Base-by-base conservation (phyloP, 306 rosid genomes). In the Alnus glutinosa region DNA sequence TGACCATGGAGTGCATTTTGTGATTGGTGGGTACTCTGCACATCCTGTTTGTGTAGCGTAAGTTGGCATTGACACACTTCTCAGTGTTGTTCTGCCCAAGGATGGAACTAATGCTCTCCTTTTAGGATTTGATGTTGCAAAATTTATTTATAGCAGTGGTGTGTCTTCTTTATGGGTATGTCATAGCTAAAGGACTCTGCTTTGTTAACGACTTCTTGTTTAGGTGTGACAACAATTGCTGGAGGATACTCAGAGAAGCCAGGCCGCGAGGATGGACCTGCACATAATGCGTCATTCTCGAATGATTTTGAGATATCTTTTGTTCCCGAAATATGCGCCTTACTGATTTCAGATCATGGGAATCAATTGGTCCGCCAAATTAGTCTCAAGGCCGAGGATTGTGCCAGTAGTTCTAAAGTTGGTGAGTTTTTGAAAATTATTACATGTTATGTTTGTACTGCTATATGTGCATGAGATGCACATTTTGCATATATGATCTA, bases 181-280 rank as follows among this genome's bases (percentile, higher is more conserved):
- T 80, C 30, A 73, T 51, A 67, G 61, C 39, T 55, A 46, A 72
- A 74, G 34, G 36, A 19, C 66, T 28, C 72, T 79, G 75, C 36
- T 19, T 62, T 77, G 13, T 85, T 18, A 46, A 37, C 67, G 76
- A 78, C 39, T 77, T 59, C 9, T n/a, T 84, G 39, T 55, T 19
- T 70, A 90, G 97, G 92, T 83, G 97, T 90, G 55, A 89, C 86
- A 54, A 91, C 97, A 46, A 86, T 91, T 88, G 97, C 93, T 55
- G 97, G 97, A 59, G 89, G 86, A 71, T 76, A 68, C 70, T 68
- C 89, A 18, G 79, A 34, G 34, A 78, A 82, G 86, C 39, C 75
- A 14, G 89, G 85, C 58, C 64, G 4, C 23, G 73, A 64, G 70
- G 92, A 90, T 81, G 94, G 92, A 46, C 92, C 92, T 23, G 93